Base-by-base conservation (phyloP, 2,329 filamentous ascomycete species). In the Pyrenophora seminiperda region DNA sequence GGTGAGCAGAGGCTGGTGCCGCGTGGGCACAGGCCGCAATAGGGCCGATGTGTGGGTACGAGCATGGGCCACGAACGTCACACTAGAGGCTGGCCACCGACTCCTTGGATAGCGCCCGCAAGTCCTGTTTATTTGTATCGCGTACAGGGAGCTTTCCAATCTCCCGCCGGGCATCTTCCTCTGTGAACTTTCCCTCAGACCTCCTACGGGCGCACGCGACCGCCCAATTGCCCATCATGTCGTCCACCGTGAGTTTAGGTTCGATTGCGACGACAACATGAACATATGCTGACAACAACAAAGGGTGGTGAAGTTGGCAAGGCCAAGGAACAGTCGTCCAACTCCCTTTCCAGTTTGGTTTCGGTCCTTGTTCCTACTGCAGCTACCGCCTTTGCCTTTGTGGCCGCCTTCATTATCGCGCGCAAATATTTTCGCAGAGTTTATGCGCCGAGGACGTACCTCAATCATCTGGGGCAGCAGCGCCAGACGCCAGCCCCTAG, bases 401-500 rank as follows among this genome's bases (percentile, higher is more conserved):
- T 70, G 6, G 49, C 54, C 13, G 62, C 70, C 5, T 79, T 79
- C 67, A 58, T 79, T 31, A 55, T 79, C 40, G 70, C 77, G 34
- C 70, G 77, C 33, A 70, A 67, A 45, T 67, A 65, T 42, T 78
- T 77, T 59, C 73, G 72, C 19, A 66, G 76, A 27, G 68, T 76
- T 42, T 79, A 79, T 58, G 68, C 72, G 38, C 76, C 77, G 9
- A 70, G 77, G 47, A 77, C 76, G n/a, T 78, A 78, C 58, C 62
- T 79, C 27, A 66, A 75, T 45, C 76, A 72, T 41, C 55, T 79
- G 44, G 71, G 72, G 24, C 54, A 67, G 18, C 61, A 73, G 59
- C 74, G 81, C 53, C 74, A 75, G 57, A 81, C 75, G 39, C 81
- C 81, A 15, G 70, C 77, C 4, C 72, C 65, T 14, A 68, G 69